phyloP scores from a whole-genome alignment of 2,329 filamentous ascomycete genomes.

The Dactylellina haptotyla region DNA sequence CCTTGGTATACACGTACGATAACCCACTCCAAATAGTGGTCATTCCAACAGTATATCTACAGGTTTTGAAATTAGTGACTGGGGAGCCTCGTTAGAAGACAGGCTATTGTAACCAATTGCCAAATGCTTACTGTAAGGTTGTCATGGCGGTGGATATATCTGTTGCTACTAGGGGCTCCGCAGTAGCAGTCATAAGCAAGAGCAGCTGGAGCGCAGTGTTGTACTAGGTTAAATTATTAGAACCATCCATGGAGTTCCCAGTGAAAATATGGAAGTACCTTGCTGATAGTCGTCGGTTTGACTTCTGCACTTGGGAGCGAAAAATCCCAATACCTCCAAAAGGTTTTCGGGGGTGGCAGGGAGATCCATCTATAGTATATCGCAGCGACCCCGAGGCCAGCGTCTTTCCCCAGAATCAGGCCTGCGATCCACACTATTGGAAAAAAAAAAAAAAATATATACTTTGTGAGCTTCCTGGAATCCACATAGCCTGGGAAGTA shows the following conservation, averaged over 20 bases:
- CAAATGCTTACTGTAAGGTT: conserved; percentile 37
- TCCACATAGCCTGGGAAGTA: neutral
- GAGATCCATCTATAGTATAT: conserved; percentile 97
- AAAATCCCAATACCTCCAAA: conserved; percentile 95
- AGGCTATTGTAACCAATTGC: neutral
- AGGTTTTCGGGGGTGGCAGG: conserved; percentile 90
- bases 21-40: conserved; percentile 95
- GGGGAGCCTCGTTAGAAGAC: neutral
- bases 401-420: conserved; percentile 90
- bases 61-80: conserved; percentile 55
- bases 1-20: conserved; percentile 89
- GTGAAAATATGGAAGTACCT: conserved; percentile 68
- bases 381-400: conserved; percentile 82
- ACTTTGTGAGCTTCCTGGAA: conserved; percentile 7
- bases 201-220: conserved; percentile 93
- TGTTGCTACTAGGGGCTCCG: conserved; percentile 72
- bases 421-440: conserved; percentile 79
- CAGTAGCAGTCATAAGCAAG: conserved; percentile 84
- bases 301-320: conserved; percentile 88
- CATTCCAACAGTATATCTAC: conserved; percentile 81
- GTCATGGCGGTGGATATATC: conserved; percentile 59
- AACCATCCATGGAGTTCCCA: conserved; percentile 71
- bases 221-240: conserved; percentile 67
- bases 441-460: neutral
- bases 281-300: conserved; percentile 82